A percentile compares a stretch with the other conserved stretches of the same genome.
Evolutionary conservation across 1,139 yeast genomes (phyloP).

Genomic region (Candida mesenterica): DNA sequence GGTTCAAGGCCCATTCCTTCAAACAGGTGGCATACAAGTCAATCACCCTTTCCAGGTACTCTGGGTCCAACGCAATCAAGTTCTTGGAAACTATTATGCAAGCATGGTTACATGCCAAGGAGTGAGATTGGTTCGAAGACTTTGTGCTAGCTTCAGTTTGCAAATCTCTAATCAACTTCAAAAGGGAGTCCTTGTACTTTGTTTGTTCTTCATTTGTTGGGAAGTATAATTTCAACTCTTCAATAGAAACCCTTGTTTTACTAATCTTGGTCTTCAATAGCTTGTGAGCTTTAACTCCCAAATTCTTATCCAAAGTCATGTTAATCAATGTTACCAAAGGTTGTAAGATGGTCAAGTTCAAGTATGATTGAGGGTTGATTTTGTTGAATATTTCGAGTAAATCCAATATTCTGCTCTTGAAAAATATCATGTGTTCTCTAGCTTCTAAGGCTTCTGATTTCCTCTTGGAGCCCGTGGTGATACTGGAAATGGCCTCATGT

Average conservation of each 20-base stretch:
- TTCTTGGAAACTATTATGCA: conserved; percentile 64
- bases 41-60: conserved; percentile 36
- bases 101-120: conserved; percentile 58
- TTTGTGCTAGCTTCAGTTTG: conserved; percentile 42
- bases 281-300: conserved; percentile 76
- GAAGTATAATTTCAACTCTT: conserved; percentile 20
- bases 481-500: conserved; percentile 53
- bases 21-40: conserved; percentile 58
- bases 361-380: conserved; percentile 41
- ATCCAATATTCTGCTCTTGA: conserved; percentile 78
- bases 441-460: conserved; percentile 74
- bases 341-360: conserved; percentile 45
- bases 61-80: conserved; percentile 37
- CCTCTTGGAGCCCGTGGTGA: conserved; percentile 61
- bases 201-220: conserved; percentile 17
- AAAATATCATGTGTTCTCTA: conserved; percentile 71
- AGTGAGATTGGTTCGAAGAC: conserved; percentile 49
- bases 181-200: conserved; percentile 18
- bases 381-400: conserved; percentile 63
- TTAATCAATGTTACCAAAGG: conserved; percentile 64
- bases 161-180: conserved; percentile 30
- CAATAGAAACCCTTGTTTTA: conserved; percentile 40
- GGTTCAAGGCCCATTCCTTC: conserved; percentile 57
- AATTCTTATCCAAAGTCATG: conserved; percentile 62
- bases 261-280: conserved; percentile 64